Percentiles rank a stretch among this genome's conserved stretches.
Conservation (phyloP, 768 basidiomycete genomes). For the Rhodocollybia butyracea region DNA sequence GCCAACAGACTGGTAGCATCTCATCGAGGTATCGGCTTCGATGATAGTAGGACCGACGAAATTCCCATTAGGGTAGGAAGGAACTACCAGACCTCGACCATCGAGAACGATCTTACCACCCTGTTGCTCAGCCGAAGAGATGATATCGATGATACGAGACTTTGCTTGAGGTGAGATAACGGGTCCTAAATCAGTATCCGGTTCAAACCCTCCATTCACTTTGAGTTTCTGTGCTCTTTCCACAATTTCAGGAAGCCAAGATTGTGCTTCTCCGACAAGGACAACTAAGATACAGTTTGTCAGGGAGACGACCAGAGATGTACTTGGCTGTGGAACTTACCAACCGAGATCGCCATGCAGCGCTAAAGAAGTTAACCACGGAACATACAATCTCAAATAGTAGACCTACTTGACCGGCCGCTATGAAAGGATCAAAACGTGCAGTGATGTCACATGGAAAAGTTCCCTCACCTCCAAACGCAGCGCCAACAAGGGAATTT, state of each 20-base stretch:
- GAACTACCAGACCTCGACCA: conserved; percentile 67
- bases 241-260: conserved; percentile 85
- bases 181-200: conserved; percentile 78
- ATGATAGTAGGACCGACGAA: conserved; percentile 93
- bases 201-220: conserved; percentile 90
- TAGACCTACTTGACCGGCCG: too few species aligned
- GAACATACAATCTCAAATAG: too few species aligned
- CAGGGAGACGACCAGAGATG: not conserved
- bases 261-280: conserved; percentile 73
- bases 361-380: too few species aligned
- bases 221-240: conserved; percentile 77
- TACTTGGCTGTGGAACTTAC: conserved; percentile 37
- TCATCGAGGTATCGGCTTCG: conserved; percentile 79
- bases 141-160: conserved; percentile 68
- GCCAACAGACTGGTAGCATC: conserved; percentile 74
- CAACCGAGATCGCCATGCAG: conserved; percentile 95
- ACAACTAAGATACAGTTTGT: conserved; percentile 48
- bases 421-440: conserved; percentile 34
- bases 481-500: conserved; percentile 91
- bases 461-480: conserved; percentile 69
- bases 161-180: conserved; percentile 84
- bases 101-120: conserved; percentile 88
- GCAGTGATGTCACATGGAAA: conserved; percentile 7
- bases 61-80: conserved; percentile 82
- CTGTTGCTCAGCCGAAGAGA: conserved; percentile 70